Base-by-base conservation (phyloP, 768 basidiomycete species). In the Suillus cothurnatus region DNA sequence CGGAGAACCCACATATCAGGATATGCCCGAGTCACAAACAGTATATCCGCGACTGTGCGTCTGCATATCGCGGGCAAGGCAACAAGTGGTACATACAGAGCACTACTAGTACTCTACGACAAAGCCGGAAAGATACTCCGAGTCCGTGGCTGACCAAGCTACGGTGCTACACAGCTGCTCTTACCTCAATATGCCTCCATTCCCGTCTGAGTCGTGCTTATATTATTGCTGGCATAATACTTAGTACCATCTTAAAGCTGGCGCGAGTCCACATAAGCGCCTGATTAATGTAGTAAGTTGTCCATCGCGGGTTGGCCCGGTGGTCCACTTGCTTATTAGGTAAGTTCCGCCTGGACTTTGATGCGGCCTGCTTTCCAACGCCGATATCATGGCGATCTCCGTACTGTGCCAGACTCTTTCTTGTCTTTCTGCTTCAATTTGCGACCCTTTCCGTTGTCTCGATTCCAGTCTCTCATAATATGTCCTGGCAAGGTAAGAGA, bases 401-500 rank as follows among this genome's bases (percentile, higher is more conserved):
- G 71, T 64, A 38, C 59, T 55, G 23, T 15, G n/a, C 21, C 53
- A 55, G 19, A 55, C 32, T 55, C 31, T 34, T 55, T 55, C 47
- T 60, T 53, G 52, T 64, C 62, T 63, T 14, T 55, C 66, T 38
- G 28, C 38, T 39, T 53, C 56, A 53, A 41, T 36, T 64, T 53
- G 9, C 38, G 52, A 71, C 28, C 57, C 55, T 63, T 38, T 61
- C 55, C 61, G 55, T 53, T 26, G 47, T 66, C 61, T 66, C 49
- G 17, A 57, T 43, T 41, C 49, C 23, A 50, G 56, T 32, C 61
- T 57, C 56, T 53, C 67, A 61, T 68, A 55, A 64, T 55, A 90
- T 91, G 90, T 90, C 89, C 72, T 91, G 90, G 89, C 88, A 90
- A 88, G 68, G 89, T 92, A 66, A 41, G 53, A 6, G 88, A 91